Percentiles rank a stretch among this genome's conserved stretches.
Evolutionary conservation across 2,329 filamentous ascomycete genomes (phyloP).

Genomic region (Phaeoacremonium minimum): DNA sequence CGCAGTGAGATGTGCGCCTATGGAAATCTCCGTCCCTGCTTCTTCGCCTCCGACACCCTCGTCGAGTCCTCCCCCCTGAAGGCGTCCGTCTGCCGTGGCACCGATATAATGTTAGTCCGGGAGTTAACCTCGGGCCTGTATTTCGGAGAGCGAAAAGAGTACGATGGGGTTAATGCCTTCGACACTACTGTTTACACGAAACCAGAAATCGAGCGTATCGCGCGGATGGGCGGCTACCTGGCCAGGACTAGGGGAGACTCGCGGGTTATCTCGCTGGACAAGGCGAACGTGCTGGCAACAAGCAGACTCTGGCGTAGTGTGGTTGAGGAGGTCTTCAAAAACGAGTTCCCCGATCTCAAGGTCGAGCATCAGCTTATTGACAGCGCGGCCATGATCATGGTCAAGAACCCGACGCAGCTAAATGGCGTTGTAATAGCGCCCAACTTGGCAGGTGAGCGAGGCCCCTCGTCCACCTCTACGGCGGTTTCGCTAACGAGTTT

Average conservation of each 20-base stretch:
- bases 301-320: conserved; percentile 42
- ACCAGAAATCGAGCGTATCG: conserved; percentile 39
- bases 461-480: conserved; percentile 6
- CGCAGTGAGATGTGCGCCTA: conserved; percentile 37
- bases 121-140: conserved; percentile 48
- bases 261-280: conserved; percentile 41
- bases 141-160: conserved; percentile 41
- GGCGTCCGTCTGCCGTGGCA: conserved; percentile 34
- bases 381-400: conserved; percentile 43
- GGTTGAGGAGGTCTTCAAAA: conserved; percentile 31
- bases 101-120: conserved; percentile 43
- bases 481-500: conserved; percentile 7
- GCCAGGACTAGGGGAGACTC: conserved; percentile 28
- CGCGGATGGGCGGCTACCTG: conserved; percentile 39
- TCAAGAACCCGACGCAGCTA: conserved; percentile 38
- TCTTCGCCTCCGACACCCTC: conserved; percentile 35
- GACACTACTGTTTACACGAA: conserved; percentile 43
- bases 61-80: conserved; percentile 38
- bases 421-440: conserved; percentile 34
- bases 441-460: conserved; percentile 5
- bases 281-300: conserved; percentile 48
- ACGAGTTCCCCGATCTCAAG: conserved; percentile 36
- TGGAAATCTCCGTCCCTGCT: conserved; percentile 45
- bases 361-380: conserved; percentile 41
- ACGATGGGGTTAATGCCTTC: conserved; percentile 30